Percentiles rank a stretch among this genome's conserved stretches.
phyloP scores from a whole-genome alignment of 345 rosid genomes.

The Eucalyptus caleyi region DNA sequence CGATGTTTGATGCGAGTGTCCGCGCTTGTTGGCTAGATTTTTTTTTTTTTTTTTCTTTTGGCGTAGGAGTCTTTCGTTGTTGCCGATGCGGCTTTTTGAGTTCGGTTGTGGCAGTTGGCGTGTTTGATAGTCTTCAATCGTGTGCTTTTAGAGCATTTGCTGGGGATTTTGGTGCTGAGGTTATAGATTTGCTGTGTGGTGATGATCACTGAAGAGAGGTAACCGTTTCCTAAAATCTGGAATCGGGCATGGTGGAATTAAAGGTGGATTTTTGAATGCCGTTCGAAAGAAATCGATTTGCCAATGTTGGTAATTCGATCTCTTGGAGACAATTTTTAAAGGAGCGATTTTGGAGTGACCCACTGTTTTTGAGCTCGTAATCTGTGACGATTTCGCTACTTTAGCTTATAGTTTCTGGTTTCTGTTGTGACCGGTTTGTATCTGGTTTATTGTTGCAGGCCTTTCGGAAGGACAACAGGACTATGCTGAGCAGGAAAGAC shows the following conservation, averaged over 20 bases:
- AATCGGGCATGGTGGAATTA: neutral
- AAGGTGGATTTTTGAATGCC: neutral
- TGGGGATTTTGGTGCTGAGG: neutral
- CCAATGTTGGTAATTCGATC: neutral
- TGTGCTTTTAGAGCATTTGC: neutral
- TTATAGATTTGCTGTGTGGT: neutral
- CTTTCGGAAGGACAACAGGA: conserved; percentile 68
- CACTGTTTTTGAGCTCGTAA: neutral
- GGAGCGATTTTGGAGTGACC: neutral
- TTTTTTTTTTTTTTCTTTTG: no score
- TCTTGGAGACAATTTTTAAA: neutral
- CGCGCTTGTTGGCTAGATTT: no score
- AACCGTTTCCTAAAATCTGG: no score
- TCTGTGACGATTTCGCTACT: neutral
- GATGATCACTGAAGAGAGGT: neutral
- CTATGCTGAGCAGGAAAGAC: conserved; percentile 71
- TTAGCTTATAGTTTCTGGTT: neutral
- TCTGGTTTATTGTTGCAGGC: conserved; percentile 21
- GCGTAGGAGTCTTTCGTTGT: no score
- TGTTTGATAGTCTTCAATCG: neutral
- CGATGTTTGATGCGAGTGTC: no score
- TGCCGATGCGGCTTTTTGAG: neutral
- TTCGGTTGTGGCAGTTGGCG: neutral
- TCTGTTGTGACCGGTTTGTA: neutral
- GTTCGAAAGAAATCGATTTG: neutral